Conservation (phyloP, 163 green algal genomes). For the Coccomyxa subellipsoidea region DNA sequence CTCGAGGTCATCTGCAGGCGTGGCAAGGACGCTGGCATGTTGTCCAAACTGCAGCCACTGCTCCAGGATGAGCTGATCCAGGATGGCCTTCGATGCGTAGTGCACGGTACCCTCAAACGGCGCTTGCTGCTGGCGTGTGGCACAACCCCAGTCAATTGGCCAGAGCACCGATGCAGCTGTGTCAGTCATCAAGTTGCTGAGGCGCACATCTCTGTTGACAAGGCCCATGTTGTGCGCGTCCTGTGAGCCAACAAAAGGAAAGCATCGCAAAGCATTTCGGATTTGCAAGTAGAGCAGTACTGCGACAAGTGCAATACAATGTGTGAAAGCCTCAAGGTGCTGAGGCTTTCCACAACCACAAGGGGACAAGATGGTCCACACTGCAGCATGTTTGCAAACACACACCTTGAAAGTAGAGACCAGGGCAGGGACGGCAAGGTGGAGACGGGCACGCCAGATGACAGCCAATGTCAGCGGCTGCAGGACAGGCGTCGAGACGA, state of each 20-base stretch:
- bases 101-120: conserved; percentile 21
- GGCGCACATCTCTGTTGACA: too few species aligned
- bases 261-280: too few species aligned
- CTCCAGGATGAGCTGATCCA: conserved; percentile 21
- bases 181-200: too few species aligned
- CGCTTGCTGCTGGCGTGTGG: conserved; percentile 14
- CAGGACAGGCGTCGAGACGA: conserved; percentile 5
- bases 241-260: too few species aligned
- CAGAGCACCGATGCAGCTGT: too few species aligned
- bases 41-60: background rate
- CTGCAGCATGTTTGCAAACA: conserved; percentile 7
- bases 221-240: too few species aligned
- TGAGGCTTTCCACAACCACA: conserved; percentile 11
- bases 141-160: conserved; percentile 15
- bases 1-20: conserved; percentile 25
- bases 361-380: background rate
- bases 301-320: too few species aligned
- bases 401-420: conserved; percentile 1
- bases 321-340: too few species aligned
- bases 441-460: background rate
- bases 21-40: conserved; percentile 1
- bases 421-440: background rate
- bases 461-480: background rate
- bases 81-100: conserved; percentile 19
- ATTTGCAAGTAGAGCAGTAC: too few species aligned